Conservation (phyloP, 2,329 filamentous ascomycete genomes). For the Penicillium sp. region DNA sequence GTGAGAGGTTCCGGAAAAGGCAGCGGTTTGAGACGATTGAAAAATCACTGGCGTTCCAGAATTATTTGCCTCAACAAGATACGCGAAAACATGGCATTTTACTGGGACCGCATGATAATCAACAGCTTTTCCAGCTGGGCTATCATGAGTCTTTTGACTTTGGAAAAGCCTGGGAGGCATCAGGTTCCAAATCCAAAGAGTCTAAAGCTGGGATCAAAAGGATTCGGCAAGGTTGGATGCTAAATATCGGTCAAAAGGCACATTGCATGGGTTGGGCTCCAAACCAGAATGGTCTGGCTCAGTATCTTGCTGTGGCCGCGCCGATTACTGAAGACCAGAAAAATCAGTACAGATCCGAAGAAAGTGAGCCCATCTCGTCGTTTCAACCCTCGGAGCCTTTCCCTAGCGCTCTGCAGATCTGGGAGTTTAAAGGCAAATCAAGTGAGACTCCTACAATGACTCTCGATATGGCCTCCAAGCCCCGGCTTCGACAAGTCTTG, state of each 20-base stretch:
- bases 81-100: conserved; percentile 45
- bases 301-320: conserved; percentile 56
- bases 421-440: conserved; percentile 50
- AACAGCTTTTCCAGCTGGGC: conserved; percentile 44
- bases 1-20: conserved; percentile 40
- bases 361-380: conserved; percentile 44
- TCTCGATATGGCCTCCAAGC: conserved; percentile 45
- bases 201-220: conserved; percentile 18
- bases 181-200: conserved; percentile 12
- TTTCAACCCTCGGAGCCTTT: conserved; percentile 51
- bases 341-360: conserved; percentile 25
- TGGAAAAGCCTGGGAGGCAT: conserved; percentile 43
- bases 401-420: conserved; percentile 57
- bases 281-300: conserved; percentile 44
- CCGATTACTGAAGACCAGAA: conserved; percentile 41
- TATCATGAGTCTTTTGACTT: conserved; percentile 47
- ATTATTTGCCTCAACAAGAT: conserved; percentile 43
- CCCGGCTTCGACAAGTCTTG: conserved; percentile 51
- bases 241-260: conserved; percentile 56
- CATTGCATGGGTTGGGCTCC: conserved; percentile 52
- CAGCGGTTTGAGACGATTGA: conserved; percentile 42
- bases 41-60: conserved; percentile 34
- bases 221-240: conserved; percentile 50
- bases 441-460: conserved; percentile 32
- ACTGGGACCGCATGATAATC: conserved; percentile 50